A percentile compares a stretch with the other conserved stretches of the same genome.
Conservation (phyloP, 345 rosid genomes). For the Dipteronia sinensis region DNA sequence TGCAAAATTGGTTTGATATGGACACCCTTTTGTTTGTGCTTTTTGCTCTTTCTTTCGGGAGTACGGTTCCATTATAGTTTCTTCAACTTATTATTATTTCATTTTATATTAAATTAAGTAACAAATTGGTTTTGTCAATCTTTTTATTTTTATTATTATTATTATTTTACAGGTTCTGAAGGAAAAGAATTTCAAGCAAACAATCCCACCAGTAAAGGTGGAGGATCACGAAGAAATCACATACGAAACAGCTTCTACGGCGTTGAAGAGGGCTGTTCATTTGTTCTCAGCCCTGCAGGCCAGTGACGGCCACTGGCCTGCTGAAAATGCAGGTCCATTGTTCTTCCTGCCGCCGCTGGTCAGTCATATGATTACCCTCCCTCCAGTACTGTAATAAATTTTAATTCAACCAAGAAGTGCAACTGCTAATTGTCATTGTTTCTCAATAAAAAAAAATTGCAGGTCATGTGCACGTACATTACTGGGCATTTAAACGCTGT, state of each 20-base stretch:
- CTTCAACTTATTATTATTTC: no score
- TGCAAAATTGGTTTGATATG: no score
- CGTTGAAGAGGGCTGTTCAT: conserved; percentile 33
- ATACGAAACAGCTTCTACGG: conserved; percentile 25
- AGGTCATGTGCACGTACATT: conserved; percentile 40
- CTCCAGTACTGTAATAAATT: no score
- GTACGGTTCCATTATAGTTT: no score
- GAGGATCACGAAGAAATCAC: conserved; percentile 35
- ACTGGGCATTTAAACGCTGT: conserved; percentile 38
- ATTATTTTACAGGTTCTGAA: conserved; percentile 28
- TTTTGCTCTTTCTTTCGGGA: no score
- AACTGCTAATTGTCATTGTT: neutral
- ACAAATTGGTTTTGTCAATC: no score
- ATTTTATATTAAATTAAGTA: no score
- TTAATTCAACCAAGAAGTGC: neutral
- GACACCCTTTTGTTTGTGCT: no score
- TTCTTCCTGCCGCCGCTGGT: conserved; percentile 43
- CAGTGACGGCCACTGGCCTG: conserved; percentile 46
- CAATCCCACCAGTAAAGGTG: conserved; percentile 30
- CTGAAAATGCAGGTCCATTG: conserved; percentile 43
- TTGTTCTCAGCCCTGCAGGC: conserved; percentile 45
- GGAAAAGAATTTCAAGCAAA: conserved; percentile 37
- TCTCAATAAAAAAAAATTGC: neutral
- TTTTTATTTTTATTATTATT: no score
- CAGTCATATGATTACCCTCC: neutral